These are phyloP conservation scores for Citrus maxima DNA, from an alignment of 345 rosid genomes.

Conservation along the genomic window DNA sequence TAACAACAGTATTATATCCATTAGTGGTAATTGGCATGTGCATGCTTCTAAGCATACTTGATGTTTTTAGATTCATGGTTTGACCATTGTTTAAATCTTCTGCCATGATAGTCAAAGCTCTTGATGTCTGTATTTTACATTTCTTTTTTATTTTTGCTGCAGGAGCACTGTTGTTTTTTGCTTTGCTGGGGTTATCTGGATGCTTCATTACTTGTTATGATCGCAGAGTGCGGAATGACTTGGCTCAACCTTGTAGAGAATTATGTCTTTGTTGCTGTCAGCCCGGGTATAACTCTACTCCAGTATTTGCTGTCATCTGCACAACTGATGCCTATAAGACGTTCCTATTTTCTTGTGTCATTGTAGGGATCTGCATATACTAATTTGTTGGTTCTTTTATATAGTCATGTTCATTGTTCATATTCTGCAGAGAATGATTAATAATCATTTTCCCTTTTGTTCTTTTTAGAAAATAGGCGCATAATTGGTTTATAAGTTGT, in stretches of 20 bases:
- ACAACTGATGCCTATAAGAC: neutral
- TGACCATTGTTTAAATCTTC: neutral
- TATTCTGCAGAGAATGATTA: neutral
- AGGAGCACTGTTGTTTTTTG: conserved; percentile 95
- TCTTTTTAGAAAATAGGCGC: neutral
- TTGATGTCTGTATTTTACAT: neutral
- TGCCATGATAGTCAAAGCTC: neutral
- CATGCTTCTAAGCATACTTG: neutral
- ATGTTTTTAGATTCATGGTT: neutral
- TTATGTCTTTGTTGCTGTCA: conserved; percentile 98
- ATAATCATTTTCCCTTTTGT: neutral
- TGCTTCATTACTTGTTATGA: conserved; percentile 99
- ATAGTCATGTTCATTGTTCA: neutral
- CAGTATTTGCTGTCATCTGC: neutral
- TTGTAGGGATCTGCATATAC: neutral
- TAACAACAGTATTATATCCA: neutral
- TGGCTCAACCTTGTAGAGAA: conserved; percentile 98
- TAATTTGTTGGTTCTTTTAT: neutral
- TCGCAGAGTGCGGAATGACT: conserved; percentile 92
- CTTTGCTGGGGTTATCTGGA: conserved; percentile 97
- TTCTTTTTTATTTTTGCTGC: conserved; percentile 14
- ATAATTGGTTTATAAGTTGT: neutral
- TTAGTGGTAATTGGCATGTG: neutral
- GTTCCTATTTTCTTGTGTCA: neutral
- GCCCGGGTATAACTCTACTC: conserved; percentile 63